Evolutionary conservation across 192 early-diverging fungal genomes (phyloP).

Genomic region (Thamnidium elegans): DNA sequence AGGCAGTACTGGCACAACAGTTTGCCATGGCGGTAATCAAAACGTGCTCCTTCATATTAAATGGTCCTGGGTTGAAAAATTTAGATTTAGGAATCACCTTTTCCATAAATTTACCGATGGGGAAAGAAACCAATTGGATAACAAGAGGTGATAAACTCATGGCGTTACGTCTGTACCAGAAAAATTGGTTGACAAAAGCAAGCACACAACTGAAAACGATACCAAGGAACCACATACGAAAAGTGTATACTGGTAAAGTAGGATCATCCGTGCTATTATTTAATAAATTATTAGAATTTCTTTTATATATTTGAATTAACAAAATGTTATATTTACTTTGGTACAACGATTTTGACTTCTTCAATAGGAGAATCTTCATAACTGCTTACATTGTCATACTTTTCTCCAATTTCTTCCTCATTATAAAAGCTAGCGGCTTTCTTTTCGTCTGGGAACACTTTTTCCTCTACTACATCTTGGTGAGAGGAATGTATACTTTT

Average conservation of each 20-base stretch:
- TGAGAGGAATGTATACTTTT: slow-evolving; percentile 4
- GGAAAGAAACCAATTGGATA: slow-evolving; percentile 49
- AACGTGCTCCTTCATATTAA: slow-evolving; percentile 68
- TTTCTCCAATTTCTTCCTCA: background rate
- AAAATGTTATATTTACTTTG: slow-evolving; percentile 26
- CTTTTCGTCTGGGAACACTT: background rate
- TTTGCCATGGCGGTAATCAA: slow-evolving; percentile 53
- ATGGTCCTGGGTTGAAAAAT: slow-evolving; percentile 60
- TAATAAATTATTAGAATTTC: background rate
- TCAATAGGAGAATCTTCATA: slow-evolving; percentile 48
- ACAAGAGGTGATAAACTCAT: slow-evolving; percentile 43
- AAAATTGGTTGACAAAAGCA: slow-evolving; percentile 42
- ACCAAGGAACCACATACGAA: slow-evolving; percentile 51
- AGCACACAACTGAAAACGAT: slow-evolving; percentile 43
- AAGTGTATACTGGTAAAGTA: slow-evolving; percentile 46
- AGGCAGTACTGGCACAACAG: slow-evolving; percentile 48
- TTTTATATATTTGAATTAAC: background rate
- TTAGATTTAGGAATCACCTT: slow-evolving; percentile 37
- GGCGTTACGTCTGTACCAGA: slow-evolving; percentile 47
- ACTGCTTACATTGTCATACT: background rate
- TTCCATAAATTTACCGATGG: slow-evolving; percentile 47
- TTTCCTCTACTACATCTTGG: background rate
- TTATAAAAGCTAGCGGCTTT: background rate
- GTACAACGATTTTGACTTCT: slow-evolving; percentile 42
- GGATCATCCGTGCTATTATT: slow-evolving; percentile 46